These are phyloP conservation scores for Trichocomaceae sp. DNA, from an alignment of 2,329 filamentous ascomycete species.

Conservation along the genomic window DNA sequence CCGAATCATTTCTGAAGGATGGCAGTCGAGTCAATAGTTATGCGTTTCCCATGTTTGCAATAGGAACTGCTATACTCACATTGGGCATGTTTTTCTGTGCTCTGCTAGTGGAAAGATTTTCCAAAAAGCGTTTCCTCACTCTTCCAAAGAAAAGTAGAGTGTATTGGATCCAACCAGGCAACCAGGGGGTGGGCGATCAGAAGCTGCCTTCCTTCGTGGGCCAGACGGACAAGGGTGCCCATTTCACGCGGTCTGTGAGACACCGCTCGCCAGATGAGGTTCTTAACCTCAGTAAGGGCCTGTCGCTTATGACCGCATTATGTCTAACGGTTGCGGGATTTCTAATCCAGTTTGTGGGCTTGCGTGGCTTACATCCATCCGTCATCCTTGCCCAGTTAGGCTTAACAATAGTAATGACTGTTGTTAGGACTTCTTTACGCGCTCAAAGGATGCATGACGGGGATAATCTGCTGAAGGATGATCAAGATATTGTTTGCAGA, in stretches of 20 bases:
- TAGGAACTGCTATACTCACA: constrained; percentile 28
- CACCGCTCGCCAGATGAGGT: background rate
- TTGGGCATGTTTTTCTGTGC: constrained; percentile 32
- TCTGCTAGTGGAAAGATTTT: constrained; percentile 29
- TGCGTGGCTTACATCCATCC: constrained; percentile 32
- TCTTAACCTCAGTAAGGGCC: constrained; percentile 12
- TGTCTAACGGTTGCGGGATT: constrained; percentile 27
- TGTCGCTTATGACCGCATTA: constrained; percentile 21
- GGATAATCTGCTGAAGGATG: constrained; percentile 21
- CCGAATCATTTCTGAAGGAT: constrained; percentile 22
- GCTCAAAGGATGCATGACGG: constrained; percentile 26
- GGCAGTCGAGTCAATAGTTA: constrained; percentile 22
- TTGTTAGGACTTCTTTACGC: constrained; percentile 30
- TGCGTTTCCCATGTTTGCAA: constrained; percentile 29
- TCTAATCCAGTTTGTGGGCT: constrained; percentile 34
- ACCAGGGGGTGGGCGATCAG: constrained; percentile 33
- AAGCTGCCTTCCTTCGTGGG: constrained; percentile 33
- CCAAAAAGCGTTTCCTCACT: constrained; percentile 20
- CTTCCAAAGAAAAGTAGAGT: constrained; percentile 24
- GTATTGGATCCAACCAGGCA: constrained; percentile 36
- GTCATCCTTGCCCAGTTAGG: constrained; percentile 32
- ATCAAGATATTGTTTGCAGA: constrained; percentile 17
- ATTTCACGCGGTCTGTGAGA: constrained; percentile 18
- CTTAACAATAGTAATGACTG: constrained; percentile 31
- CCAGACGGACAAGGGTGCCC: constrained; percentile 16